Percentiles rank a stretch among this genome's conserved stretches.
These are phyloP conservation scores for Globomyces pollinis-pini DNA, from an alignment of 192 early-diverging fungal genomes.

Conservation along the genomic window DNA sequence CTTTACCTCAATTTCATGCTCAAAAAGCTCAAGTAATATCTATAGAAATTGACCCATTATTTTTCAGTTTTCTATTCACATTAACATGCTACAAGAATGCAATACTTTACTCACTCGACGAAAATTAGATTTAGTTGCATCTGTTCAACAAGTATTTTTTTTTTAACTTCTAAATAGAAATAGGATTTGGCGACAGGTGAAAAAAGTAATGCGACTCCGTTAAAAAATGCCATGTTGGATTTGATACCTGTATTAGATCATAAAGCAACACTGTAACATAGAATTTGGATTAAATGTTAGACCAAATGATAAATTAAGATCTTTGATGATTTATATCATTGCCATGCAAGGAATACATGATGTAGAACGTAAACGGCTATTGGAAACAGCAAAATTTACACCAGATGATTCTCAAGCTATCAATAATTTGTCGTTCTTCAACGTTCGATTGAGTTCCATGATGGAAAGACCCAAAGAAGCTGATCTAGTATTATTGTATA, in stretches of 20 bases:
- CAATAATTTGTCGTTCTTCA: slow-evolving; percentile 62
- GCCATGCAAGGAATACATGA: slow-evolving; percentile 68
- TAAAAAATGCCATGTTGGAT: slow-evolving; percentile 64
- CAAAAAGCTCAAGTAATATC: slow-evolving; percentile 44
- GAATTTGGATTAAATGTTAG: slow-evolving; percentile 30
- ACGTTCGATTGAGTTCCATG: slow-evolving; percentile 42
- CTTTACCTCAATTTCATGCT: slow-evolving; percentile 81
- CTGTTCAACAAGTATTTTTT: slow-evolving; percentile 81
- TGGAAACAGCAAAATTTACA: slow-evolving; percentile 61
- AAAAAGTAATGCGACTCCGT: slow-evolving; percentile 58
- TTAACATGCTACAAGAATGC: slow-evolving; percentile 79
- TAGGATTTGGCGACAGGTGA: slow-evolving; percentile 74
- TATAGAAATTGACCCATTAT: not conserved
- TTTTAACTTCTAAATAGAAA: too few relatives aligned
- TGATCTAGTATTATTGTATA: slow-evolving; percentile 7
- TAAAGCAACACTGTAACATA: slow-evolving; percentile 51
- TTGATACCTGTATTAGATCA: slow-evolving; percentile 73
- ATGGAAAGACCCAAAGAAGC: slow-evolving; percentile 45
- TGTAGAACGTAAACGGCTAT: slow-evolving; percentile 58
- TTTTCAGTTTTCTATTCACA: slow-evolving; percentile 71
- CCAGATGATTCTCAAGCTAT: slow-evolving; percentile 73
- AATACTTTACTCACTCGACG: slow-evolving; percentile 64
- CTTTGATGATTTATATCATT: slow-evolving; percentile 76
- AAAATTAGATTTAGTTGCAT: slow-evolving; percentile 59
- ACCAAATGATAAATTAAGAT: slow-evolving; percentile 62